Evolutionary conservation across 192 early-diverging fungal genomes (phyloP).

Genomic region (Rhizoclosmatium globosum): DNA sequence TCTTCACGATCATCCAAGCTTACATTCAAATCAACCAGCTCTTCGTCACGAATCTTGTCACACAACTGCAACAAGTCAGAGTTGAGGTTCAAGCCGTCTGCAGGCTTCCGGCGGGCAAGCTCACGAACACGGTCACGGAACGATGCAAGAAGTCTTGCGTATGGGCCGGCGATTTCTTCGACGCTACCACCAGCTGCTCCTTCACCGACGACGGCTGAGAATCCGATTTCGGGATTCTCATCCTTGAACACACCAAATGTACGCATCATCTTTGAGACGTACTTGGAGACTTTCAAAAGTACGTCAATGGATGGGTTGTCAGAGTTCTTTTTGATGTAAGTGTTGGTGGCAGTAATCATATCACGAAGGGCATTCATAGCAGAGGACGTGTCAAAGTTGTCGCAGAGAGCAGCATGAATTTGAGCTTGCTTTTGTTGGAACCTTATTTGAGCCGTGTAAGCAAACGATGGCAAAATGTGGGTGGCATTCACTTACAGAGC

Average conservation of each 20-base stretch:
- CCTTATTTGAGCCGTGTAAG: conserved; percentile 23
- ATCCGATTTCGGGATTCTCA: conserved; percentile 71
- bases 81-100: not conserved
- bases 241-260: conserved; percentile 83
- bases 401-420: conserved; percentile 88
- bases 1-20: conserved; percentile 95
- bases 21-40: conserved; percentile 88
- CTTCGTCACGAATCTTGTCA: conserved; percentile 89
- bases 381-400: conserved; percentile 89
- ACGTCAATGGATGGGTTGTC: conserved; percentile 74
- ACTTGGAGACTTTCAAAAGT: conserved; percentile 80
- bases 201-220: conserved; percentile 1
- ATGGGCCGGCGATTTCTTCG: conserved; percentile 80
- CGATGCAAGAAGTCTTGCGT: conserved; percentile 77
- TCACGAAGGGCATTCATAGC: conserved; percentile 85
- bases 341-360: conserved; percentile 80
- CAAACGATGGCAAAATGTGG: too few species aligned
- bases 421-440: conserved; percentile 72
- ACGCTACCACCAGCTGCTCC: conserved; percentile 31
- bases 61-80: conserved; percentile 77
- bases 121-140: conserved; percentile 91
- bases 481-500: conserved; percentile 44
- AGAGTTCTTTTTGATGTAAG: conserved; percentile 68
- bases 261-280: conserved; percentile 81
- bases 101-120: conserved; percentile 66